Base-by-base conservation (phyloP, 495 filamentous ascomycete genomes). In the Xylaria grammica region DNA sequence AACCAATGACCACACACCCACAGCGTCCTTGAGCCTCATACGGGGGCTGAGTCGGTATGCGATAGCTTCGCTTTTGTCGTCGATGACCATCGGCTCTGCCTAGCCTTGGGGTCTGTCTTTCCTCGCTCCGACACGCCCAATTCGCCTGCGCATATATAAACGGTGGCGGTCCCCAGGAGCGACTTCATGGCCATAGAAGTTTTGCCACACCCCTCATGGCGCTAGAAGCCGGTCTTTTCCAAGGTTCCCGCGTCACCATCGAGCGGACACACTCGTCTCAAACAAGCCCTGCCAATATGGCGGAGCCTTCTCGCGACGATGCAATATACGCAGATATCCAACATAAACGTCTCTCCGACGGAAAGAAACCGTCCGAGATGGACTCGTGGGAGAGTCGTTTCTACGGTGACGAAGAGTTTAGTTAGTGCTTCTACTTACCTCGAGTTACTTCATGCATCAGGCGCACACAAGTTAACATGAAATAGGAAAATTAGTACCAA, bases 1-100 rank as follows among this genome's bases (percentile, higher is more conserved):
- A 44, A 24, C 53, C 53, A 57, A 56, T 56, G 52, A 6, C 53
- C 34, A 42, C 36, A 42, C 53, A 40, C 53, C 53, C 53, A 42
- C 20, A 55, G 34, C 11, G 20, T 13, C 15, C 32, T 10, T 55
- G 9, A 7, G 52, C 32, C 34, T 40, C 32, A 40, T 26, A 40
- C 34, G 34, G 30, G 32, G 30, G 32, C 52, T 11, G 20, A 53
- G 27, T 34, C 29, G 27, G 20, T 29, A 53, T 34, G 11, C 30
- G 10, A 22, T 11, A 15, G 32, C 19, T 27, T n/a, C 8, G 19
- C 10, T 27, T 17, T 17, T 24, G 11, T 27, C 24, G 53, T 44
- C 17, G 15, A 15, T 13, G n/a, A 13, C 24, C 15, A 7, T n/a
- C 17, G 9, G 24, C 38, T 42, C 20, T 20, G 19, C 29, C 20